phyloP scores from a whole-genome alignment of 495 filamentous ascomycete species.

The Daldinia grandis region DNA sequence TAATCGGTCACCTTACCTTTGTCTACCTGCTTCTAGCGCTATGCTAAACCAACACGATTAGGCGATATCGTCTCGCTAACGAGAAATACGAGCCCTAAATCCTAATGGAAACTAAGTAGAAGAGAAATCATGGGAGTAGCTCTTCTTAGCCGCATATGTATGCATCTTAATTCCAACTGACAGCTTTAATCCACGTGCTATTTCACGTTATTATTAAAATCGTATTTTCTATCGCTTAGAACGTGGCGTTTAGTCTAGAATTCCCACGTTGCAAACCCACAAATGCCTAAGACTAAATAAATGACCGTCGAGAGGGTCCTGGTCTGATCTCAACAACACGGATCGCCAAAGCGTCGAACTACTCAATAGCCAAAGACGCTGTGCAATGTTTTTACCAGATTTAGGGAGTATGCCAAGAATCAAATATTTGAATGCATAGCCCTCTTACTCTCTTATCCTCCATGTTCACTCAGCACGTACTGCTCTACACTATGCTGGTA shows the following conservation, averaged over 20 bases:
- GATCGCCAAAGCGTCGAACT: slow-evolving; percentile 23
- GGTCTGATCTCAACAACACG: slow-evolving; percentile 25
- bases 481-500: neutral
- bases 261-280: slow-evolving; percentile 5
- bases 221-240: neutral
- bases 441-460: neutral
- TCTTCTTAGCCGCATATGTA: neutral
- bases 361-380: neutral
- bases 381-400: neutral
- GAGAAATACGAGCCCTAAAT: neutral
- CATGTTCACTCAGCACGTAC: neutral
- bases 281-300: neutral
- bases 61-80: neutral
- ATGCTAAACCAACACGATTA: neutral
- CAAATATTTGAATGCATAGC: neutral
- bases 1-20: slow-evolving; percentile 25
- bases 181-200: neutral
- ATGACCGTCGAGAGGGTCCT: slow-evolving; percentile 24
- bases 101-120: neutral
- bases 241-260: slow-evolving; percentile 9
- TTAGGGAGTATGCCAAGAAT: neutral
- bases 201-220: neutral
- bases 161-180: neutral
- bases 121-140: neutral
- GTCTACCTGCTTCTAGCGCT: neutral